phyloP scores from a whole-genome alignment of 2,329 filamentous ascomycete genomes.

The Alternaria incomplexa region DNA sequence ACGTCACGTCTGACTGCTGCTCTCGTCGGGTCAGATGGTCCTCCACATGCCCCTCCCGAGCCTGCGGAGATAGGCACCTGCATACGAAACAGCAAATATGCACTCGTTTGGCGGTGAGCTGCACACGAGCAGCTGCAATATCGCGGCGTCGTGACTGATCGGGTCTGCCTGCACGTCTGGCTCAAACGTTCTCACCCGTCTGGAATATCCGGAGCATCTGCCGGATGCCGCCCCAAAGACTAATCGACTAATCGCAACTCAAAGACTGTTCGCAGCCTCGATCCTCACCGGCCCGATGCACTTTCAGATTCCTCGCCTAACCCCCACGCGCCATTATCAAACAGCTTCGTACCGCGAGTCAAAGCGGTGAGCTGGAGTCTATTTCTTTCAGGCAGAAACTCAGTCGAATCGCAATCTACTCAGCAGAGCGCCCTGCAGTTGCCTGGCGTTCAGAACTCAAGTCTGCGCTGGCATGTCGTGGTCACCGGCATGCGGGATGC shows the following conservation, averaged over 20 bases:
- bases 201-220: not conserved
- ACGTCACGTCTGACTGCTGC: conserved; percentile 23
- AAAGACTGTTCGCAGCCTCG: conserved; percentile 11
- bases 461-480: conserved; percentile 1
- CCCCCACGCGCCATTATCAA: conserved; percentile 49
- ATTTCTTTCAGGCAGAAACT: not conserved
- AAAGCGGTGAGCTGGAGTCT: conserved; percentile 6
- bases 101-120: conserved; percentile 18
- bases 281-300: conserved; percentile 19
- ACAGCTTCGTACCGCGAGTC: conserved; percentile 17
- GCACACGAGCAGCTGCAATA: conserved; percentile 19
- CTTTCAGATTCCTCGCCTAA: conserved; percentile 18
- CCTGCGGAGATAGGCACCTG: conserved; percentile 8
- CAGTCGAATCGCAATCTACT: not conserved
- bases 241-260: not conserved
- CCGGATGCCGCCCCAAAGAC: conserved; percentile 2
- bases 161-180: not conserved
- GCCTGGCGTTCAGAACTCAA: not conserved
- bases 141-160: not conserved
- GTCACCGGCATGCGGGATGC: conserved; percentile 25
- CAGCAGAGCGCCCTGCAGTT: not conserved
- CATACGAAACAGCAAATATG: conserved; percentile 1
- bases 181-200: not conserved
- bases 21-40: not conserved
- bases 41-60: not conserved